Base-by-base conservation (phyloP, 2,329 filamentous ascomycete species). In the Pseudocercospora musae region DNA sequence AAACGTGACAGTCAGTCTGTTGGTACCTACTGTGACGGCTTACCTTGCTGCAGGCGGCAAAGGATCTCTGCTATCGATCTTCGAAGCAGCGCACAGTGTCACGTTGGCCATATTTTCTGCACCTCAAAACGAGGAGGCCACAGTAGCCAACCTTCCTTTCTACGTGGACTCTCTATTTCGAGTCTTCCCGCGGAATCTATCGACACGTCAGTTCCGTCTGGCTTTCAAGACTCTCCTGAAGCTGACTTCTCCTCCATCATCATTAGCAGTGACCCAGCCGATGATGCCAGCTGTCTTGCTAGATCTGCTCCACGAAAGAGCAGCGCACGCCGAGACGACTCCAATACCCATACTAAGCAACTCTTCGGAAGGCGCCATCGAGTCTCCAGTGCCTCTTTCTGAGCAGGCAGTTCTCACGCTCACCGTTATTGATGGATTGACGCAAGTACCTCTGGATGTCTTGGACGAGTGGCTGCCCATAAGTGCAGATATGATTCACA, bases 151-250 rank as follows among this genome's bases (percentile, higher is more conserved):
- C 58, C 82, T 93, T 1, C 91, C 92, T 0, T 91, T 91, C 72
- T 96, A 97, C 76, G 87, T 96, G 66, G 88, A 93, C 69, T 87
- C 88, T 13, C 82, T 96, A 0, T 90, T 96, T 72, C 81, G 84
- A 20, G 80, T 91, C 0, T 96, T 96, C 75, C 92, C 93, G 0
- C 74, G 81, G 1, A 89, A 89, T 62, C 86, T 96, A 20, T 93
- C 91, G 0, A 83, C 90, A 0, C 87, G 92, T 15, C 93, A 97
- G 74, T 96, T 97, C 79, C 86, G 92, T 29, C 82, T 96, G 9
- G 93, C 92, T 10, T 93, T 96, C 80, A 91, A 89, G 74, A 94
- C 91, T 1, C 81, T 96, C 50, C 86, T 96, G 75, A 89, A 89
- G 70, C 88, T 96, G 62, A 87, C 92, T 10, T 88, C 89, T 2